Conservation (phyloP, 2,329 filamentous ascomycete species). For the Xylariomycetidae sp. region DNA sequence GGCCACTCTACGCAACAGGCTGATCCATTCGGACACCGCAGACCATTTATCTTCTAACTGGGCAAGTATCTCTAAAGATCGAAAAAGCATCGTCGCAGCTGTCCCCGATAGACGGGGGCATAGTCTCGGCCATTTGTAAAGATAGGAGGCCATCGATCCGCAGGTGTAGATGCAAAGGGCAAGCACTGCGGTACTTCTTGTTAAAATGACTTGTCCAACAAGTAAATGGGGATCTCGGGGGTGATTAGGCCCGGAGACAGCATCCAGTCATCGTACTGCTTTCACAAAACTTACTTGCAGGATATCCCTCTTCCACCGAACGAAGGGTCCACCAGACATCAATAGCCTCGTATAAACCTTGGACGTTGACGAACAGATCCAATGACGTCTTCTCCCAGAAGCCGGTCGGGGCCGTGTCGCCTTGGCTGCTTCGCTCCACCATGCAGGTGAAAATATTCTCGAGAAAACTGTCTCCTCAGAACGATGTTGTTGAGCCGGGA, state of each 20-base stretch:
- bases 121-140: slow-evolving; percentile 25
- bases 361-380: slow-evolving; percentile 30
- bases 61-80: not conserved
- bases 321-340: slow-evolving; percentile 25
- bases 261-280: too few relatives aligned
- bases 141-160: slow-evolving; percentile 26
- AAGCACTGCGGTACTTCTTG: slow-evolving; percentile 25
- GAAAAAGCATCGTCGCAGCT: not conserved
- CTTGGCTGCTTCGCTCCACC: not conserved
- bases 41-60: slow-evolving; percentile 1
- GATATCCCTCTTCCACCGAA: slow-evolving; percentile 25
- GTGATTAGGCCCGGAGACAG: too few relatives aligned
- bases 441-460: slow-evolving; percentile 20
- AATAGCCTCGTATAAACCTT: slow-evolving; percentile 30
- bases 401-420: slow-evolving; percentile 2
- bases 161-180: slow-evolving; percentile 36
- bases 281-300: slow-evolving; percentile 11
- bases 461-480: slow-evolving; percentile 27
- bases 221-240: too few relatives aligned
- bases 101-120: slow-evolving; percentile 10
- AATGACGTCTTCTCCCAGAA: slow-evolving; percentile 14
- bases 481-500: slow-evolving; percentile 31
- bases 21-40: slow-evolving; percentile 2
- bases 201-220: not conserved
- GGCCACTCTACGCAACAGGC: not conserved